phyloP scores from a whole-genome alignment of 2,329 filamentous ascomycete species.

The Colletotrichum neosansevieriae region DNA sequence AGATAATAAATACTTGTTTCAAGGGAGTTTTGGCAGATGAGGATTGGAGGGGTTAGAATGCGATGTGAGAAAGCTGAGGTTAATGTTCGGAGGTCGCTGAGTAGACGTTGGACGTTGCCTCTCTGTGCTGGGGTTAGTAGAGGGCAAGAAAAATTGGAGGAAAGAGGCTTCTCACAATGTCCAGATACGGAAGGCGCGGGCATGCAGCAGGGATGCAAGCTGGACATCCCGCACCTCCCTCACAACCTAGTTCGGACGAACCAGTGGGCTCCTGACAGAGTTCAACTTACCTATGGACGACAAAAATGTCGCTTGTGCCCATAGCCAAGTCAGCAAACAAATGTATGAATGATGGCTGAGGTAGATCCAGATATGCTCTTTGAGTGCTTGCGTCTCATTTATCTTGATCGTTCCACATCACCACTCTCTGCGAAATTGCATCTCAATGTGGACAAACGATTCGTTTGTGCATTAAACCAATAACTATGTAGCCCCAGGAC shows the following conservation, averaged over 20 bases:
- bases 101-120: no score
- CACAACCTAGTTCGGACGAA: constrained; percentile 34
- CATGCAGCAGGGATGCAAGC: constrained; percentile 15
- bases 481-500: constrained; percentile 31
- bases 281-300: background rate
- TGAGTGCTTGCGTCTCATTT: no score
- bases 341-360: no score
- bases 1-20: background rate
- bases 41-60: background rate
- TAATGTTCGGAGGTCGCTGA: background rate
- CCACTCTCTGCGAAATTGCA: no score
- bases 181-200: constrained; percentile 6
- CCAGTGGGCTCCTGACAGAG: background rate
- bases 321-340: no score
- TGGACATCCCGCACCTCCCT: constrained; percentile 29
- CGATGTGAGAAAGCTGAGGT: background rate
- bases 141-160: background rate
- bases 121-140: no score
- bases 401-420: no score
- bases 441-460: background rate
- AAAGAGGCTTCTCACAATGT: constrained; percentile 17
- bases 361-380: no score
- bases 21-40: background rate
- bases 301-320: background rate
- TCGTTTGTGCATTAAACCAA: constrained; percentile 5